phyloP scores from a whole-genome alignment of 495 filamentous ascomycete genomes.

The Penicillium daleae region DNA sequence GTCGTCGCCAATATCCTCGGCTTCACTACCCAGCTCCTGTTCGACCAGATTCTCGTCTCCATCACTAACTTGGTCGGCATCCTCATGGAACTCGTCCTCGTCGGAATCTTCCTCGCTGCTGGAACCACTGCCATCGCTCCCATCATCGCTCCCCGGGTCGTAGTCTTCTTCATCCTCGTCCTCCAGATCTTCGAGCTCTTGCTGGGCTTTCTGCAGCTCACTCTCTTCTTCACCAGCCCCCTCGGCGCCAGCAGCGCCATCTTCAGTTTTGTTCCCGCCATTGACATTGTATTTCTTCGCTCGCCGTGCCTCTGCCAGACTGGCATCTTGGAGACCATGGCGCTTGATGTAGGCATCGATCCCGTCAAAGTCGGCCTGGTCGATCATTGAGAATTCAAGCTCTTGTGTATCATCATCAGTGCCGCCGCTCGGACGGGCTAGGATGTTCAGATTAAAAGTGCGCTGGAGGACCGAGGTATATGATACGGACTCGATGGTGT shows the following conservation, averaged over 20 bases:
- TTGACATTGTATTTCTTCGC: conserved; percentile 82
- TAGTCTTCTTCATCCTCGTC: conserved; percentile 93
- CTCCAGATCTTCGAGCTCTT: conserved; percentile 63
- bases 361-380: conserved; percentile 79
- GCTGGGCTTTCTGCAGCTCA: conserved; percentile 70
- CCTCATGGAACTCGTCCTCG: conserved; percentile 52
- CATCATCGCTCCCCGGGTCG: conserved; percentile 75
- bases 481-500: conserved; percentile 75
- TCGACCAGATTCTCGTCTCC: conserved; percentile 54
- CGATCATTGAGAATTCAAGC: conserved; percentile 83
- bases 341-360: conserved; percentile 85
- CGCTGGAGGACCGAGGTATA: conserved; percentile 90
- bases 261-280: conserved; percentile 43
- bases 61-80: conserved; percentile 46
- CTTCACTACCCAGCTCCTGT: conserved; percentile 46
- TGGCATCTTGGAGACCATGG: conserved; percentile 85
- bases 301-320: conserved; percentile 83
- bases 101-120: conserved; percentile 57
- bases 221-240: conserved; percentile 52
- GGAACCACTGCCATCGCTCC: conserved; percentile 70
- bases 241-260: conserved; percentile 32
- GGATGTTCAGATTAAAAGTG: conserved; percentile 90
- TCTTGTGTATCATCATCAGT: conserved; percentile 61
- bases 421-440: conserved; percentile 50
- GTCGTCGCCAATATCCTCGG: conserved; percentile 39